Evolutionary conservation across 768 basidiomycete species (phyloP).

Genomic region (Cubamyces lactineus): DNA sequence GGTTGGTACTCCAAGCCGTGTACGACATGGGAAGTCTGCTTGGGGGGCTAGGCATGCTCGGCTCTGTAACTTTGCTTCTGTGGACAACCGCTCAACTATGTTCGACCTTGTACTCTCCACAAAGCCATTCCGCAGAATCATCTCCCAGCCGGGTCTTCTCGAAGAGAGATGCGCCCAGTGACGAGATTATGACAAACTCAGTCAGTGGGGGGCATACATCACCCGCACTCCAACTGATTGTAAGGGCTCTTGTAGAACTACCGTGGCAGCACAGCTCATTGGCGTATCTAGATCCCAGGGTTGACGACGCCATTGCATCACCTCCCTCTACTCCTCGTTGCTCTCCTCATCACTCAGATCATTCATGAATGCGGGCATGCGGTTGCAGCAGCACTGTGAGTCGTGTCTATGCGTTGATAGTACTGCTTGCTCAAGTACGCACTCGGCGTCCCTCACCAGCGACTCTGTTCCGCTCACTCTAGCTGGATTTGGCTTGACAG

Average conservation of each 20-base stretch:
- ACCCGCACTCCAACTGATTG: slow-evolving; percentile 33
- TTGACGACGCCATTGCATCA: slow-evolving; percentile 78
- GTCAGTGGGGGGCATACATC: neutral
- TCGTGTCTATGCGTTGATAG: neutral
- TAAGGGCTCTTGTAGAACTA: slow-evolving; percentile 23
- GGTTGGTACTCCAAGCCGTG: slow-evolving; percentile 31
- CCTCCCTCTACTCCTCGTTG: slow-evolving; percentile 49
- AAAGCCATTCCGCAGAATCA: neutral
- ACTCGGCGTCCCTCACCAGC: slow-evolving; percentile 40
- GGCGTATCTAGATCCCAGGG: slow-evolving; percentile 68
- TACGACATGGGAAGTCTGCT: slow-evolving; percentile 56
- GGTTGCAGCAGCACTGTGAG: slow-evolving; percentile 73
- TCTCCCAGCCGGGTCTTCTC: neutral
- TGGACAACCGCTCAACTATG: slow-evolving; percentile 34
- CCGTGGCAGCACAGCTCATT: too few species aligned
- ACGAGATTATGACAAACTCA: neutral
- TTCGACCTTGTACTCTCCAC: neutral
- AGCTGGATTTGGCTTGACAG: slow-evolving; percentile 61
- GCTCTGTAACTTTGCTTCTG: slow-evolving; percentile 43
- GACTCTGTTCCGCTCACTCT: slow-evolving; percentile 65
- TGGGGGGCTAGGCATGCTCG: slow-evolving; percentile 52
- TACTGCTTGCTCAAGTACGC: neutral
- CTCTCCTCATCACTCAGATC: slow-evolving; percentile 12
- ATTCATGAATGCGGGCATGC: slow-evolving; percentile 68
- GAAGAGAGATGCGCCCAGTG: neutral